Evolutionary conservation across 805 yeast species (phyloP).

Genomic region (Candida methanosorbosa): DNA sequence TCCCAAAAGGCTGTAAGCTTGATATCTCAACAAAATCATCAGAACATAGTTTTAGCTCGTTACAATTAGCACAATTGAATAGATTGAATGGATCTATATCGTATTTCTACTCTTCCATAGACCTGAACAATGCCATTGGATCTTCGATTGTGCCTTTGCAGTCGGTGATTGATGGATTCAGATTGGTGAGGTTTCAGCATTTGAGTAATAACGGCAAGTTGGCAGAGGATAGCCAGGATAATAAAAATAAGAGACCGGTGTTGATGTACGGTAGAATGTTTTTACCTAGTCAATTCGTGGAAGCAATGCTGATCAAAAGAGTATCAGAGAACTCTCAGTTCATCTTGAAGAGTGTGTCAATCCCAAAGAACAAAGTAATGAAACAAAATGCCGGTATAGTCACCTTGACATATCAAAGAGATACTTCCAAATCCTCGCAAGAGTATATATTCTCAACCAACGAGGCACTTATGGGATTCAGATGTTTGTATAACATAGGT

Average conservation of each 20-base stretch:
- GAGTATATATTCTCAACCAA: constrained; percentile 79
- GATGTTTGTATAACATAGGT: constrained; percentile 66
- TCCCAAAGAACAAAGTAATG: constrained; percentile 23
- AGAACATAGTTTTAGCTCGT: constrained; percentile 59
- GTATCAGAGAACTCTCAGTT: constrained; percentile 54
- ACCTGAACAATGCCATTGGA: constrained; percentile 41
- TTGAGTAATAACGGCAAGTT: not conserved
- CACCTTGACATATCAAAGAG: constrained; percentile 65
- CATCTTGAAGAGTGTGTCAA: constrained; percentile 67
- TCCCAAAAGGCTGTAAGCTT: constrained; percentile 60
- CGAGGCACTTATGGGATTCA: constrained; percentile 74
- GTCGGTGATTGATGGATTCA: constrained; percentile 62
- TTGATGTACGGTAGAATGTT: constrained; percentile 80
- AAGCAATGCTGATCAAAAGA: constrained; percentile 74
- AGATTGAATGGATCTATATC: constrained; percentile 75
- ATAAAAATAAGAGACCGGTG: constrained; percentile 21
- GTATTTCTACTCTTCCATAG: constrained; percentile 63
- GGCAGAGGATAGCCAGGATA: not conserved
- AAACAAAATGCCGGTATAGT: constrained; percentile 33
- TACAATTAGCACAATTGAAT: constrained; percentile 56
- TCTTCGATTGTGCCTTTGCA: constrained; percentile 50
- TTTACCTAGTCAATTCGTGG: constrained; percentile 79
- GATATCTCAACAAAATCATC: constrained; percentile 66
- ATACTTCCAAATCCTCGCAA: constrained; percentile 51
- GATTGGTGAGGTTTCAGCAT: constrained; percentile 27